Percentiles rank a stretch among this genome's conserved stretches.
phyloP scores from a whole-genome alignment of 176 grass and related monocot species.

The Musa schizocarpa region DNA sequence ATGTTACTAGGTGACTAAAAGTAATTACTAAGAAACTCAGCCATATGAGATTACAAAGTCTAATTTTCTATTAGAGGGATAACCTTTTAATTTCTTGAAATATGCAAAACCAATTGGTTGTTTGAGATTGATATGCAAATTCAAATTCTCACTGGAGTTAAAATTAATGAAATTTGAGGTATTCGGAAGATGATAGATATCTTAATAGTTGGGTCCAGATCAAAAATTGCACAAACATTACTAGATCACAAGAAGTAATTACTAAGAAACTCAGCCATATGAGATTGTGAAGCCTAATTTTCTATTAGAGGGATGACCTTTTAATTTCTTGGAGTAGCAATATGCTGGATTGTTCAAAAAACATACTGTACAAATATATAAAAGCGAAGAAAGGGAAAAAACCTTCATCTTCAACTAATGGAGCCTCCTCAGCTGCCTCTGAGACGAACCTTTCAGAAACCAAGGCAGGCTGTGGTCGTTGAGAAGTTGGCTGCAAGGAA shows the following conservation, averaged over 20 bases:
- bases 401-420: constrained; percentile 72
- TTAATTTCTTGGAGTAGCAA: not conserved
- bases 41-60: constrained; percentile 5
- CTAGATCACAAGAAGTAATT: no score
- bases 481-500: constrained; percentile 25
- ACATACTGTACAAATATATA: not conserved
- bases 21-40: no score
- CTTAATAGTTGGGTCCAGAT: no score
- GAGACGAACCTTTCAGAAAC: constrained; percentile 38
- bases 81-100: not conserved
- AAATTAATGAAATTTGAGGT: no score
- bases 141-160: no score
- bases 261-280: not conserved
- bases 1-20: no score
- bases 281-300: not conserved
- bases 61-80: not conserved
- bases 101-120: no score
- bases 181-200: no score
- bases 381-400: not conserved
- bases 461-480: constrained; percentile 24
- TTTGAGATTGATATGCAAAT: no score
- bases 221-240: no score
- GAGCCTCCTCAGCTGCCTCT: constrained; percentile 45
- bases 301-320: not conserved
- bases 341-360: no score